Percentiles rank a stretch among this genome's conserved stretches.
phyloP scores from a whole-genome alignment of 1,284 basidiomycete genomes.

The Thecaphora frezii region DNA sequence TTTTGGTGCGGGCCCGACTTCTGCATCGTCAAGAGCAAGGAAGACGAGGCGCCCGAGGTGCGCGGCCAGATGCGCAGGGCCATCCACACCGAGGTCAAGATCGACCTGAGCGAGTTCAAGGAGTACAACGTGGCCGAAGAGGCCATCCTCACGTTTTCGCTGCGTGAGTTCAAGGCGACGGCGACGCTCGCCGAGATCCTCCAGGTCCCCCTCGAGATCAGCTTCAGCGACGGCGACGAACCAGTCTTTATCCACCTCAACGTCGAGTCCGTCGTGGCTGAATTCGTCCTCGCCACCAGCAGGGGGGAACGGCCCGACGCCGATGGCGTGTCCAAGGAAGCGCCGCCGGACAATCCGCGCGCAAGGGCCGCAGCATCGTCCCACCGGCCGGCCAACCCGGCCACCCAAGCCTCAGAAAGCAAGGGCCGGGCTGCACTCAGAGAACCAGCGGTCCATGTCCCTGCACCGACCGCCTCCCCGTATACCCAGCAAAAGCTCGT shows the following conservation, averaged over 20 bases:
- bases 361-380: no score
- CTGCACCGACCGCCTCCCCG: no score
- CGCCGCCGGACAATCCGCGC: background rate
- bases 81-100: slow-evolving; percentile 37
- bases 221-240: slow-evolving; percentile 39
- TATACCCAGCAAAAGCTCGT: no score
- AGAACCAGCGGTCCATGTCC: no score
- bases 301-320: slow-evolving; percentile 6
- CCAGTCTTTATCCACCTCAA: slow-evolving; percentile 40
- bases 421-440: no score
- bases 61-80: slow-evolving; percentile 12
- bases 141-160: slow-evolving; percentile 26
- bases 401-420: no score
- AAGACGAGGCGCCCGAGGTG: slow-evolving; percentile 11
- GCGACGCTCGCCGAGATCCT: slow-evolving; percentile 29
- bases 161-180: slow-evolving; percentile 45
- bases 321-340: no score
- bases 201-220: slow-evolving; percentile 19
- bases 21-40: slow-evolving; percentile 27
- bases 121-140: slow-evolving; percentile 27
- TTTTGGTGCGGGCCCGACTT: slow-evolving; percentile 15
- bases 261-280: slow-evolving; percentile 18
- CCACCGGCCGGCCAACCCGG: no score
- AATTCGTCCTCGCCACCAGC: slow-evolving; percentile 45
- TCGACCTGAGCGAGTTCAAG: slow-evolving; percentile 28